Conservation (phyloP, 169 alveolate species). For the Plasmodium knowlesi region DNA sequence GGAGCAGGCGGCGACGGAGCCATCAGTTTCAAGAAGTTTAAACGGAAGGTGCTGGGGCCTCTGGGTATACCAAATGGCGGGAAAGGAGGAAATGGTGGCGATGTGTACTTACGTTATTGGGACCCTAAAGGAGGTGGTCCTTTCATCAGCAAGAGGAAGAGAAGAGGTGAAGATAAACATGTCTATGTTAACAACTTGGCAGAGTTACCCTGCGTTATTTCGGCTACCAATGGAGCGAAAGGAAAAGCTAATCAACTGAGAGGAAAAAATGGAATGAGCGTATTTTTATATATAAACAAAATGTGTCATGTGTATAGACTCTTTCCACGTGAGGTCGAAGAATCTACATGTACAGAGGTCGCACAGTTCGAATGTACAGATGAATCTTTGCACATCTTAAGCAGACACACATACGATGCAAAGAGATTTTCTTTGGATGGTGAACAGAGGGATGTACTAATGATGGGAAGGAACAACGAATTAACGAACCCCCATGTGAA, state of each 20-base stretch:
- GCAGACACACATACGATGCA: background rate
- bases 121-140: background rate
- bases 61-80: slow-evolving; percentile 76
- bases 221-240: slow-evolving; percentile 43
- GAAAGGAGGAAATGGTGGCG: slow-evolving; percentile 71
- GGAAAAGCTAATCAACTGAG: slow-evolving; percentile 64
- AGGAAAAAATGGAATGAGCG: slow-evolving; percentile 40
- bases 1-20: slow-evolving; percentile 70
- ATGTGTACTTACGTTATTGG: slow-evolving; percentile 45
- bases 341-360: background rate
- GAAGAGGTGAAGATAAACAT: slow-evolving; percentile 25
- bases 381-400: background rate
- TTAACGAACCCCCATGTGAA: background rate
- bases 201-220: slow-evolving; percentile 39
- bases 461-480: background rate
- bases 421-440: background rate
- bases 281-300: slow-evolving; percentile 39
- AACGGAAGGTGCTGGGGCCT: slow-evolving; percentile 49
- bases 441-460: background rate
- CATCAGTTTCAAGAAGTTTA: slow-evolving; percentile 46
- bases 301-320: slow-evolving; percentile 56
- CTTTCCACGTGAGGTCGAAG: background rate
- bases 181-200: slow-evolving; percentile 31
- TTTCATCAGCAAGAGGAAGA: background rate
- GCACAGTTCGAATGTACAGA: background rate